These are phyloP conservation scores for Dothidotthia symphoricarpi DNA, from an alignment of 2,329 filamentous ascomycete genomes.

Conservation along the genomic window DNA sequence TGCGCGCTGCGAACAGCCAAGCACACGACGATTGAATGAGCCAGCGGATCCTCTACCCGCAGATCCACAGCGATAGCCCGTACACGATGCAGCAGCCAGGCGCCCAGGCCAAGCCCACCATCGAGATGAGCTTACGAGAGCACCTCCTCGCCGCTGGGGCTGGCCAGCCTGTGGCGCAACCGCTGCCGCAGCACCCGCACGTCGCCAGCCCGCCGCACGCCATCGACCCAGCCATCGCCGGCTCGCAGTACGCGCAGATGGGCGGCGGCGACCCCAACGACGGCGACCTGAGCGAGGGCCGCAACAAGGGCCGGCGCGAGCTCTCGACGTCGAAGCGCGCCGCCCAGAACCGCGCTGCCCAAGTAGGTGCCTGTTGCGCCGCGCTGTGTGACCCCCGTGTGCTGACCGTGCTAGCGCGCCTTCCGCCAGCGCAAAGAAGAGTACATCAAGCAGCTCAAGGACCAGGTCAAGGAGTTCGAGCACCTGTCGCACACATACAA, in stretches of 20 bases:
- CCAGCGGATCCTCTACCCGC: slow-evolving; percentile 31
- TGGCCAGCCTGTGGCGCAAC: slow-evolving; percentile 39
- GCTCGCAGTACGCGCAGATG: slow-evolving; percentile 48
- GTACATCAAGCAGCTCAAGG: slow-evolving; percentile 96
- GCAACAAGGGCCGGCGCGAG: slow-evolving; percentile 72
- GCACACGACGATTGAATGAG: slow-evolving; percentile 16
- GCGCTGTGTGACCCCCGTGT: slow-evolving; percentile 6
- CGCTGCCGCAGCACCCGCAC: slow-evolving; percentile 35
- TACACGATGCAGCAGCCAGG: slow-evolving; percentile 42
- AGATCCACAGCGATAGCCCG: slow-evolving; percentile 32
- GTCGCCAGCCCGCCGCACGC: slow-evolving; percentile 51
- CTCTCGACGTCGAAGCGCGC: slow-evolving; percentile 94
- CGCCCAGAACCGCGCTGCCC: slow-evolving; percentile 92
- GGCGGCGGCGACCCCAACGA: slow-evolving; percentile 48
- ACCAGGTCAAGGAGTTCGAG: slow-evolving; percentile 80
- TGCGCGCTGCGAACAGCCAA: neutral
- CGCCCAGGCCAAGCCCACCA: slow-evolving; percentile 52
- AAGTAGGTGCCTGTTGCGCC: slow-evolving; percentile 58
- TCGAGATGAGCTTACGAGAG: slow-evolving; percentile 57
- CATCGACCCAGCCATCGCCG: slow-evolving; percentile 60
- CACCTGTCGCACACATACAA: slow-evolving; percentile 76
- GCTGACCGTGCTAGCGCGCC: slow-evolving; percentile 64
- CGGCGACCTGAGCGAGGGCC: slow-evolving; percentile 47
- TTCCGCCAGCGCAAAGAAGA: slow-evolving; percentile 97
- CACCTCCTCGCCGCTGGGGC: slow-evolving; percentile 59